Base-by-base conservation (phyloP, 1,284 basidiomycete genomes). In the Cutaneotrichosporon sp. region DNA sequence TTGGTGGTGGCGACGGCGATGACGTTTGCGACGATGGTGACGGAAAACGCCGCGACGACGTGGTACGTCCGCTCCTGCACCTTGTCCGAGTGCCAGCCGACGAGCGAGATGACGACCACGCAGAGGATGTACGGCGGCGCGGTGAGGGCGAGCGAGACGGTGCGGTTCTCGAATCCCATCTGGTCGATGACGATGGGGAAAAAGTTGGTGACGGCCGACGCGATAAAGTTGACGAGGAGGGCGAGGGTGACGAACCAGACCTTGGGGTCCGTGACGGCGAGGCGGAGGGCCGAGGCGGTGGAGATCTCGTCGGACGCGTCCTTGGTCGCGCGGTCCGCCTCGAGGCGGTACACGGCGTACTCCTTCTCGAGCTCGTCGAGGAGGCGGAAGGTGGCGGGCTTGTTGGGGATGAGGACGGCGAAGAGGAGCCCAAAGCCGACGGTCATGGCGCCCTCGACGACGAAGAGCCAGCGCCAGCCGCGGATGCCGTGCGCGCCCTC, bases 1-100 rank as follows among this genome's bases (percentile, higher is more conserved):
- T 67, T 70, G 50, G 74, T 71, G 0, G 79, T 79, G 0, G 75
- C 62, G 58, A 88, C 83, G 2, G 90, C 87, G 55, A 93, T 85
- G 52, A 88, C 70, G 74, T 91, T 91, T 6, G 89, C 90, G n/a
- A 88, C 54, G 51, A 89, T 85, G 16, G 87, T 88, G 24, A 87
- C 16, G 22, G 34, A 2, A 25, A 67, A 60, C 2, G 68, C 62
- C 3, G 20, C n/a, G 43, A 60, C 50, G 27, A 66, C 45, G 63
- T 67, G 64, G 36, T 56, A 56, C 18, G 61, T 20, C 36, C 76
- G 72, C 54, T 76, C 71, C 22, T 67, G 67, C 52, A 65, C 74
- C 64, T 73, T 72, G 69, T 78, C 77, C 18, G 71, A 73, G 62
- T 73, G 71, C 67, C 66, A 71, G 20, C 76, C 76, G 64, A 72